Base-by-base conservation (phyloP, 2,329 filamentous ascomycete species). In the Phoma sp. region DNA sequence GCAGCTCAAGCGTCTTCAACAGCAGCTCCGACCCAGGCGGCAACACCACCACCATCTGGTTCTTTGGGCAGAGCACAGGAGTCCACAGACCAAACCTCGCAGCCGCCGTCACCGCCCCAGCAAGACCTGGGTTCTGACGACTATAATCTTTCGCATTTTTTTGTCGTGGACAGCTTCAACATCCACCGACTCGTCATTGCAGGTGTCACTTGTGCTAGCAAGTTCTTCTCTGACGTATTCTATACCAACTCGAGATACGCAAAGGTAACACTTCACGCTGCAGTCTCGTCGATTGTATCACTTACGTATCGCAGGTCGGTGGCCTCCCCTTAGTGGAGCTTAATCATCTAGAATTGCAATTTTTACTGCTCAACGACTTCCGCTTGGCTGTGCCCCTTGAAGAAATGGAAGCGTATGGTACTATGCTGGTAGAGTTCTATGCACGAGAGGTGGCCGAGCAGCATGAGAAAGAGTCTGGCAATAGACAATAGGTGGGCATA, bases 171-270 rank as follows among this genome's bases (percentile, higher is more conserved):
- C 77, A 98, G 95, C 78, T 99, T 95, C 80, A 99, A 99, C 77
- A 98, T 99, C 60, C 95, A 99, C 73, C 88, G 95, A 50, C 81
- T 99, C 50, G 93, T 98, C 49, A 99, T 99, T 72, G 91, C 95
- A 2, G 95, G 93, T 32, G 95, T 99, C 39, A 99, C 95, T 3
- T 98, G 95, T 76, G 93, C 95, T 4, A 98, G 93, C 84, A 99
- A 99, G 77, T 99, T 98, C 82, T 99, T 99, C 77, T 98, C 93
- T 4, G 86, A 99, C 77, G 93, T 98, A 36, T 99, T 99, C 69
- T 99, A 98, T 74, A 99, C 95, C 8, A 99, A 99, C 76, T 98
- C 95, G 50, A 86, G 95, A 86, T 99, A 99, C 75, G 95, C 95
- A 56, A 99, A 98, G 89, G 95, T 96, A 82, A 60, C 40, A 4